Evolutionary conservation across 805 yeast species (phyloP), one percentile per base, ranked within the genome.

Genomic region (Pichia phayaonensis): DNA sequence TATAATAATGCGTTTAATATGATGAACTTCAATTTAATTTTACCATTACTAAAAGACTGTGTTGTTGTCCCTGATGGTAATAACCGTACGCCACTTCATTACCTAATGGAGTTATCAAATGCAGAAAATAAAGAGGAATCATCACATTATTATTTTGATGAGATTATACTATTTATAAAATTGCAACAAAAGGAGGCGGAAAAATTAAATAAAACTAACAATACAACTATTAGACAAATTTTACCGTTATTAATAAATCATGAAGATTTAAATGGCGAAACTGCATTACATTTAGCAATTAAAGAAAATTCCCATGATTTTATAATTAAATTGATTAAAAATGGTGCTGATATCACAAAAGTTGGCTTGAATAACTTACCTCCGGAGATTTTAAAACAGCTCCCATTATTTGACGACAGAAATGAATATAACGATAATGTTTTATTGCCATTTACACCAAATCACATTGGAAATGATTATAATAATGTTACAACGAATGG

Each of bases 191-290:
- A 54, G 27, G 62, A 61, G 49, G 69, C 68, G 24, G 67, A 64
- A 48, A 56, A 56, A 46, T 31, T 57, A 24, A 52, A 54, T 48
- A 46, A 39, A 16, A 34, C 7, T 18, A 42, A 53, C 15, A 50
- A 53, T 6, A 53, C 50, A 16, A 57, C 64, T 27, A 70, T 72
- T 46, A 69, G 69, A 45, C 69, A 73, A 21, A 59, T 81, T 46
- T 73, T 83, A 42, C 76, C 77, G 46, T 77, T 82, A 55, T 70
- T 85, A 40, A 62, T 85, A 27, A 86, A 88, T 61, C 90, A 83
- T 58, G 87, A 80, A 61, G 98, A 94, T 65, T 74, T 73, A 22
- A 75, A 81, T 53, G 97, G 97, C 5, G 88, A 90, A 58, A 88
- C 97, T 0, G 88, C 95, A 8, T 69, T 90, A 45, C 95, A 89